These are phyloP conservation scores for Ramaria rubella DNA, from an alignment of 768 basidiomycete genomes.

Conservation along the genomic window DNA sequence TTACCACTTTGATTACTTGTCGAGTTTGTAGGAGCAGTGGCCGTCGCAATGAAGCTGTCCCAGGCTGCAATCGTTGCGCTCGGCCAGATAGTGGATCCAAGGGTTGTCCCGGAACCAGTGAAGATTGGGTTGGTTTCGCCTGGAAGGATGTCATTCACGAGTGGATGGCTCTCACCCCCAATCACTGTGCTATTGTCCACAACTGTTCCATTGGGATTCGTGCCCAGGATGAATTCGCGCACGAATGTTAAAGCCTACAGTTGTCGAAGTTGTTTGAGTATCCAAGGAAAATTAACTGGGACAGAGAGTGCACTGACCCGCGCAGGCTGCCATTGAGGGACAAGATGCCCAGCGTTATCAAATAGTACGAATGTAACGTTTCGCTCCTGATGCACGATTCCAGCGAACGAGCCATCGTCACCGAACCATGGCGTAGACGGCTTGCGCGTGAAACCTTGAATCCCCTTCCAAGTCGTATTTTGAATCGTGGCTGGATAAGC, in stretches of 20 bases:
- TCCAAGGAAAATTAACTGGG: background rate
- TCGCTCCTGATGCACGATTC: slow-evolving; percentile 13
- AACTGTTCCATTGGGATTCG: slow-evolving; percentile 7
- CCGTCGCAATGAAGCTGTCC: slow-evolving; percentile 42
- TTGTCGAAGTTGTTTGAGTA: background rate
- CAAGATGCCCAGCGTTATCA: slow-evolving; percentile 12
- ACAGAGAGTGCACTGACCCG: background rate
- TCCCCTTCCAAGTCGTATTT: slow-evolving; percentile 14
- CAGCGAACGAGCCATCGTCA: slow-evolving; percentile 10
- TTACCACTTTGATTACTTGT: too few species aligned
- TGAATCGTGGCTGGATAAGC: slow-evolving; percentile 6
- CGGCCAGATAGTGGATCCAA: slow-evolving; percentile 50
- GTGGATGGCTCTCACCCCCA: background rate
- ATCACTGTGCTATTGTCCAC: slow-evolving; percentile 2
- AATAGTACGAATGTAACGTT: slow-evolving; percentile 13
- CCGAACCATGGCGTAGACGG: slow-evolving; percentile 7
- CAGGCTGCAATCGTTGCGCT: slow-evolving; percentile 51
- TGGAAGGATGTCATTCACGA: background rate
- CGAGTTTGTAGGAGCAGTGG: slow-evolving; percentile 20
- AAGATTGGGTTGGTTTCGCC: slow-evolving; percentile 4
- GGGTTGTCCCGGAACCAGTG: slow-evolving; percentile 29
- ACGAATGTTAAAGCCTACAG: slow-evolving; percentile 5
- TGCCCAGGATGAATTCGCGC: slow-evolving; percentile 11
- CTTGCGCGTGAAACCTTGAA: slow-evolving; percentile 11
- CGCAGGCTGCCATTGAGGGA: slow-evolving; percentile 13